Base-by-base conservation (phyloP, 2,329 filamentous ascomycete species). In the Ophiocordyceps camponoti-floridani region DNA sequence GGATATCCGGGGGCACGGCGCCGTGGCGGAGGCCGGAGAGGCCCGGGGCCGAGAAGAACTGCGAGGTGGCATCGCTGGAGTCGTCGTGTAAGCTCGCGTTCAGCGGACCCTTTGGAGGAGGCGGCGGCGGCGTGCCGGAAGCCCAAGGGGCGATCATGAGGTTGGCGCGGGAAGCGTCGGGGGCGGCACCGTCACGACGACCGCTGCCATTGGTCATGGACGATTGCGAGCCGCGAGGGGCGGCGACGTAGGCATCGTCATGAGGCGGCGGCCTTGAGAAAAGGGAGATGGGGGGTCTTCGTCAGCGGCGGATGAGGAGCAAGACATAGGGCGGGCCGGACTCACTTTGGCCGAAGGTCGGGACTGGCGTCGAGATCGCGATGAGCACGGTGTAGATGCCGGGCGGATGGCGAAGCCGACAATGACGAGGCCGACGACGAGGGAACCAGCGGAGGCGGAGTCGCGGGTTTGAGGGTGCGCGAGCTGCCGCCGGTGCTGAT, bases 51-150 rank as follows among this genome's bases (percentile, higher is more conserved):
- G 84, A 79, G 30, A 84, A 87, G 44, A 84, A 64, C 53, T 85
- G 85, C 28, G 73, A 75, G 45, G 82, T 56, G 55, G 78, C 80
- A 55, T 88, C 83, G 64, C 72, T 81, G 31, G 81, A 84, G 56
- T 87, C 79, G 59, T 86, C 77, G 62, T 77, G 82, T 61, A 86
- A 87, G 58, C 69, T 82, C 42, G 70, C 73, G 35, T 63, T 58
- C 56, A 68, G 61, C 35, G 57, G 54, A 5, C 18, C 18, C 55
- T 60, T 59, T 46, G 38, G 38, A 41, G 63, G 57, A 45, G 58
- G 55, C 42, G 56, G 54, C 30, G 40, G 43, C 45, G 63, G 55
- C 44, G 57, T 64, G 45, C 60, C 54, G 47, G 68, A 62, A 67
- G 73, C 73, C 75, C 75, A 79, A 28, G 78, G 73, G 52, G 72